phyloP scores from a whole-genome alignment of 2,329 filamentous ascomycete genomes.

The Apiospora saccharicola region DNA sequence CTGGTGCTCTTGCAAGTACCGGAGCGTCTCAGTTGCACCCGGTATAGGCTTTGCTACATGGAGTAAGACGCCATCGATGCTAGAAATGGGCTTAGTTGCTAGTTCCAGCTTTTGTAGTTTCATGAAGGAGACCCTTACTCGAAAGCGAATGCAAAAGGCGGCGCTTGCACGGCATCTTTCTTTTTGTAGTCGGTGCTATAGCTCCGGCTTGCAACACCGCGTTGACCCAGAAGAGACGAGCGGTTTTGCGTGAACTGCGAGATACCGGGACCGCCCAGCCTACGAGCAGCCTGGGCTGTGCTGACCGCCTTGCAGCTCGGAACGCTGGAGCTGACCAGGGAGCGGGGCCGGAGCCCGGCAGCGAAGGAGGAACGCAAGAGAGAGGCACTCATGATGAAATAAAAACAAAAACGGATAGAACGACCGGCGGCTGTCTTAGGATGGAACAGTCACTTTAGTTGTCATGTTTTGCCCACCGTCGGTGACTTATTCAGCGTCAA shows the following conservation, averaged over 20 bases:
- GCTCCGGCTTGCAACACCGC: background rate
- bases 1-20: slow-evolving; percentile 73
- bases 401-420: background rate
- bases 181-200: slow-evolving; percentile 13
- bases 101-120: slow-evolving; percentile 24
- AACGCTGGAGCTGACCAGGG: background rate
- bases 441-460: background rate
- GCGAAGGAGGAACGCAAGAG: slow-evolving; percentile 7
- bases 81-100: slow-evolving; percentile 35
- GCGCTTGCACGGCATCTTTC: slow-evolving; percentile 9
- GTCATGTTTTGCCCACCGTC: background rate
- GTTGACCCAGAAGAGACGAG: background rate
- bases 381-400: slow-evolving; percentile 9
- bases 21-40: slow-evolving; percentile 76
- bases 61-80: slow-evolving; percentile 93
- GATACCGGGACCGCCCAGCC: background rate
- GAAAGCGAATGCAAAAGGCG: slow-evolving; percentile 42
- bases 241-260: background rate
- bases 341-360: slow-evolving; percentile 8
- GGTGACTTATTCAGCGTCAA: background rate
- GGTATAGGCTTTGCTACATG: slow-evolving; percentile 82
- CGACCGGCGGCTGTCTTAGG: background rate
- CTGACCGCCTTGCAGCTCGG: slow-evolving; percentile 1
- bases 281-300: slow-evolving; percentile 2
- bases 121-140: slow-evolving; percentile 40